phyloP scores from a whole-genome alignment of 495 filamentous ascomycete genomes.

The Penicillium ochrochloron region DNA sequence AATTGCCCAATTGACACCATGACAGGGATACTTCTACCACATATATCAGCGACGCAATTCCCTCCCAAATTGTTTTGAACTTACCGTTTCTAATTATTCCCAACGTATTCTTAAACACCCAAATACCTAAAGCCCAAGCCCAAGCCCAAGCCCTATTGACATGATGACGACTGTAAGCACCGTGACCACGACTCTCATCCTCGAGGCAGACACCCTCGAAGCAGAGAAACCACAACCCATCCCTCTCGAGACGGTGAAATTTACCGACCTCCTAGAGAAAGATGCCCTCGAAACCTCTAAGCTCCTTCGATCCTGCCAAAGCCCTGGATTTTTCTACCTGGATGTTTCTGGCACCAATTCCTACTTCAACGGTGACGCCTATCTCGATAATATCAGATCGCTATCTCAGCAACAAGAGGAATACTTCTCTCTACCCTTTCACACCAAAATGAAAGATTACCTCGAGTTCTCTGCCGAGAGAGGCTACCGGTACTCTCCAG shows the following conservation, averaged over 20 bases:
- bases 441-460: conserved; percentile 5
- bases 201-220: conserved; percentile 1
- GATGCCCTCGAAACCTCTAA: conserved; percentile 10
- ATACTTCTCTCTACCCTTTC: neutral
- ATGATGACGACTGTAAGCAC: conserved; percentile 11
- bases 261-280: neutral
- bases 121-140: neutral
- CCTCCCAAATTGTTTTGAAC: neutral
- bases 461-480: neutral
- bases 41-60: neutral
- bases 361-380: conserved; percentile 6
- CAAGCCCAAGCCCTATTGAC: neutral
- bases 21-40: neutral
- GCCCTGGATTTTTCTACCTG: conserved; percentile 7
- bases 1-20: conserved; percentile 4
- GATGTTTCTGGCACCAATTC: neutral
- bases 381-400: neutral
- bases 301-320: conserved; percentile 9
- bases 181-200: neutral
- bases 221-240: neutral
- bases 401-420: neutral
- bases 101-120: neutral
- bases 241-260: conserved; percentile 2
- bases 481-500: conserved; percentile 1
- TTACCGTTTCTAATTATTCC: neutral